Percentiles rank a stretch among this genome's conserved stretches.
These are phyloP conservation scores for Suillus luteus DNA, from an alignment of 768 basidiomycete species.

Conservation along the genomic window DNA sequence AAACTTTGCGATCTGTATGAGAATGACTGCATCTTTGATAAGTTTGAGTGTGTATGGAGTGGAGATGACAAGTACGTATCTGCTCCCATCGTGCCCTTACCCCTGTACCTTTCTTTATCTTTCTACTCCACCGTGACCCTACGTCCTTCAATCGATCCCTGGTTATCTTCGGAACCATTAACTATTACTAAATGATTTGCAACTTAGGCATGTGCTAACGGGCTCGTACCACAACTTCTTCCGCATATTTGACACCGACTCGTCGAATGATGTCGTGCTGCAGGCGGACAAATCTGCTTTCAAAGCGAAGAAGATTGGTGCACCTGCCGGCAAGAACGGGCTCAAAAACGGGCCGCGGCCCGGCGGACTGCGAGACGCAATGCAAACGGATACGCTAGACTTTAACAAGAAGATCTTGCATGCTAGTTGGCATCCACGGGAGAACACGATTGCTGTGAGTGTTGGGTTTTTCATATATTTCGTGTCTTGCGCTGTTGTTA, in stretches of 20 bases:
- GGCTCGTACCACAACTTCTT: slow-evolving; percentile 99
- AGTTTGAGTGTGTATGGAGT: slow-evolving; percentile 98
- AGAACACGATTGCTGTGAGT: slow-evolving; percentile 96
- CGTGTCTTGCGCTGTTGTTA: neutral
- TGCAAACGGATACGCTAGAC: slow-evolving; percentile 85
- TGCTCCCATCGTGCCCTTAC: slow-evolving; percentile 14
- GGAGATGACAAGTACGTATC: slow-evolving; percentile 90
- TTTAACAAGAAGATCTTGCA: slow-evolving; percentile 98
- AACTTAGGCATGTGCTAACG: slow-evolving; percentile 86
- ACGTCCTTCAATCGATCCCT: slow-evolving; percentile 6
- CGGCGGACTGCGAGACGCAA: slow-evolving; percentile 72
- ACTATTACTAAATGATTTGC: slow-evolving; percentile 8
- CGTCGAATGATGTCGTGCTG: slow-evolving; percentile 84
- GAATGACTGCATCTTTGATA: slow-evolving; percentile 99
- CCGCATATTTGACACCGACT: slow-evolving; percentile 97
- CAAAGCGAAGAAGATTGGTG: slow-evolving; percentile 99
- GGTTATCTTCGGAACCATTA: slow-evolving; percentile 25
- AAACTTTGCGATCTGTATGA: slow-evolving; percentile 99
- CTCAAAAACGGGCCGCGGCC: slow-evolving; percentile 74
- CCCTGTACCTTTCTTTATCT: slow-evolving; percentile 8
- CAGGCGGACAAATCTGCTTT: slow-evolving; percentile 99
- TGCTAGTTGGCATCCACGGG: slow-evolving; percentile 96
- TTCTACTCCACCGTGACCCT: slow-evolving; percentile 15
- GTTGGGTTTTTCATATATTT: neutral
- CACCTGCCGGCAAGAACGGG: slow-evolving; percentile 70